phyloP scores from a whole-genome alignment of 768 basidiomycete genomes.

The Mycena floridula region DNA sequence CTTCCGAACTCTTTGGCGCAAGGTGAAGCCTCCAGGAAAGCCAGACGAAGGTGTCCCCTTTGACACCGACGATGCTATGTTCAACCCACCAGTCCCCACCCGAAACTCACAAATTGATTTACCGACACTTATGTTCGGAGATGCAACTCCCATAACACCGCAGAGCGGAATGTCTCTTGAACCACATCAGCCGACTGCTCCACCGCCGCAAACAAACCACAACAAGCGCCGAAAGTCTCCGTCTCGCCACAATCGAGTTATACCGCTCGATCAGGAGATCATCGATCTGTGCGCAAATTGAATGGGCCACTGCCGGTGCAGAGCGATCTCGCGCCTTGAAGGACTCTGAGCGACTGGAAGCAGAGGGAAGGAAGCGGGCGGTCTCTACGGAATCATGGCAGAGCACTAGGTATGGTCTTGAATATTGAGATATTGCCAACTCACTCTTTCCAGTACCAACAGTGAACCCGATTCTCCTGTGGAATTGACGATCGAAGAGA shows the following conservation, averaged over 20 bases:
- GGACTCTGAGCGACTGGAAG: conserved; percentile 12
- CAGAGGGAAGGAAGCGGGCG: conserved; percentile 13
- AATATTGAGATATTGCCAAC: conserved; percentile 6
- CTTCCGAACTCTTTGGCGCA: conserved; percentile 72
- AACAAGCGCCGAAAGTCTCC: conserved; percentile 1
- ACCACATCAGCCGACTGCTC: conserved; percentile 38
- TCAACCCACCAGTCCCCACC: conserved; percentile 51
- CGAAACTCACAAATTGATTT: conserved; percentile 30
- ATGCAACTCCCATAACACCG: no score
- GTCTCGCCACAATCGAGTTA: conserved; percentile 25
- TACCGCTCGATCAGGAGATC: conserved; percentile 82
- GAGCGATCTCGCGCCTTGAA: conserved; percentile 49
- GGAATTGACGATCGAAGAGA: conserved; percentile 64
- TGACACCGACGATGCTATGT: conserved; percentile 74
- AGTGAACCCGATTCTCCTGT: conserved; percentile 23
- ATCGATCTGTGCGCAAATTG: conserved; percentile 78
- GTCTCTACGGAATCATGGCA: conserved; percentile 1
- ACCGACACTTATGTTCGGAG: no score
- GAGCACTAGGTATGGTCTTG: conserved; percentile 15
- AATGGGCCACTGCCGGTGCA: conserved; percentile 84
- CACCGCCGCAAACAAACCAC: background rate
- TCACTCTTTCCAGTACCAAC: conserved; percentile 2
- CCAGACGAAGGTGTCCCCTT: conserved; percentile 82
- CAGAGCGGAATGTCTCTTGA: no score
- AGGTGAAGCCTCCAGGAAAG: conserved; percentile 72